Conservation (phyloP, 139 green algal species). For the Edaphochlamys debaryana region DNA sequence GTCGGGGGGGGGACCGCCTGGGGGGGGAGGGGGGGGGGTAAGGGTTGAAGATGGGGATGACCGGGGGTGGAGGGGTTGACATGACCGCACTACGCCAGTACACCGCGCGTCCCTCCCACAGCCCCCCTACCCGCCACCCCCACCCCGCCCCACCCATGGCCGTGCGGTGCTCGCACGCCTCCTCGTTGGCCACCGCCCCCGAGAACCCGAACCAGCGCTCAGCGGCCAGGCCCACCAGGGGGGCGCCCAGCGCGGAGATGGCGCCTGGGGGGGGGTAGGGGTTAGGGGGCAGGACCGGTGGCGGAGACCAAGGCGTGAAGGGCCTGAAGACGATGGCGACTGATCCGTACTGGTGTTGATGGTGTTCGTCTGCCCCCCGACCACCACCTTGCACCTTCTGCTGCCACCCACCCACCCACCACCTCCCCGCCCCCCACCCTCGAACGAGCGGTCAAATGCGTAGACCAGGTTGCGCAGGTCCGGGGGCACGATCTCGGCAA, state of each 20-base stretch:
- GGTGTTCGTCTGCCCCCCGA: no score
- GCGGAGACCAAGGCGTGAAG: no score
- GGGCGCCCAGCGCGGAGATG: constrained; percentile 48
- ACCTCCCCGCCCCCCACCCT: constrained; percentile 36
- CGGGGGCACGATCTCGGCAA: constrained; percentile 84
- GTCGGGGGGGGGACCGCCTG: neutral
- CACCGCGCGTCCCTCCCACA: no score
- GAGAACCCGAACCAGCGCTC: constrained; percentile 44
- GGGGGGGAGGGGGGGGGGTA: neutral
- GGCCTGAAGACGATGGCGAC: no score
- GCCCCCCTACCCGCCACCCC: no score
- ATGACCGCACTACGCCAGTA: no score
- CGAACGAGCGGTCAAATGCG: constrained; percentile 83
- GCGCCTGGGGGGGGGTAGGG: constrained; percentile 24
- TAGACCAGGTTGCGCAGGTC: constrained; percentile 81
- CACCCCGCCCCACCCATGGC: neutral
- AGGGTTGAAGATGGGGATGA: no score
- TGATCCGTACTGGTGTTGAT: no score
- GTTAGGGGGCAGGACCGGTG: neutral
- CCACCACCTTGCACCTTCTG: no score
- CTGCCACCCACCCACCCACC: no score
- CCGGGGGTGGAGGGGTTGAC: no score
- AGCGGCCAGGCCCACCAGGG: constrained; percentile 54
- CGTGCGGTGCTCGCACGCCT: neutral
- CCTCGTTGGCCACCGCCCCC: constrained; percentile 4